Base-by-base conservation (phyloP, 2,329 filamentous ascomycete species). In the Eurotiales sp. region DNA sequence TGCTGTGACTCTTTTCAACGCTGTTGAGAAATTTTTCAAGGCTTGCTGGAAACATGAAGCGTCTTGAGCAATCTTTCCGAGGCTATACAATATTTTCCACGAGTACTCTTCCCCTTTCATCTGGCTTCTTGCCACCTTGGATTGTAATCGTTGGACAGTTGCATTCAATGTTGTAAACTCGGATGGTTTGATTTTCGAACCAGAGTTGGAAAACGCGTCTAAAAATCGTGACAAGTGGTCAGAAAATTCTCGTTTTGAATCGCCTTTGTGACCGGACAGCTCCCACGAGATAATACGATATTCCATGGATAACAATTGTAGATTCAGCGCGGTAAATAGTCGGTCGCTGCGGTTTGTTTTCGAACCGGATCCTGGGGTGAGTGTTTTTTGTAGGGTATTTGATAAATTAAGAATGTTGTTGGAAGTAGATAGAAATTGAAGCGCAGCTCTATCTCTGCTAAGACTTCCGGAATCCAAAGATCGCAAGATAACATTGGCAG, bases 371-470 rank as follows among this genome's bases (percentile, higher is more conserved):
- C 50, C 50, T 23, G 45, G n/a, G 17, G 29, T 34, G 0, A 55
- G 55, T 29, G 57, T 45, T 19, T 61, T 53, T 7, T 59, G 57
- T 11, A 58, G 43, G 4, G 50, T 51, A 3, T 64, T 63, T 39
- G 58, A 64, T 12, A 73, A 56, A 8, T 71, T 69, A 12, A 69
- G 42, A 5, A 76, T 53, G 3, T 61, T 67, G 51, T 72, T 72
- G 1, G 74, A 71, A 5, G 75, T 60, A 2, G 71, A 57, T 50
- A 75, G 70, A n/a, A 77, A 60, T 52, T 77, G 72, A 17, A 69
- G 56, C 11, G 70, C 70, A 22, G 70, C 69, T 51, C 73, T 72
- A 32, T 73, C 71, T 22, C 60, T 61, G 3, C 62, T 51, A 5
- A 75, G 49, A n/a, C 53, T 57, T 4, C 66, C 65, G 2, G 61